Evolutionary conservation across 371 early-diverging fungal genomes (phyloP).

Genomic region (Neoconidiobolus thromboides): DNA sequence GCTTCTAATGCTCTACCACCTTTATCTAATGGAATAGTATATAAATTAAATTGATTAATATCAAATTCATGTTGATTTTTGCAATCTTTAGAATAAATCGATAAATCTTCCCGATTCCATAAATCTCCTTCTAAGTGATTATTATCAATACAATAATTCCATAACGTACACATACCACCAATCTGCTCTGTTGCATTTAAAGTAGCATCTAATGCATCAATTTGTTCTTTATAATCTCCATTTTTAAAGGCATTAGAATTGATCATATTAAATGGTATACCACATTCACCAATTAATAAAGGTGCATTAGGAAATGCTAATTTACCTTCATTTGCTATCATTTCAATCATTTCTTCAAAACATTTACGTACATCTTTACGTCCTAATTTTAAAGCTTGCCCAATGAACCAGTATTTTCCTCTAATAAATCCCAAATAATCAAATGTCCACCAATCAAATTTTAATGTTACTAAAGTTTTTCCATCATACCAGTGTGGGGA

Average conservation of each 20-base stretch:
- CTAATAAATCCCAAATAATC: conserved; percentile 42
- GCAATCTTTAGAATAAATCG: conserved; percentile 12
- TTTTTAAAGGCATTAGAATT: conserved; percentile 14
- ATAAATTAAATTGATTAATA: neutral
- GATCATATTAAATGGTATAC: conserved; percentile 54
- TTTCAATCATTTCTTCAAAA: conserved; percentile 32
- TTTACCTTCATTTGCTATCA: conserved; percentile 28
- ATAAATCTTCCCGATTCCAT: conserved; percentile 58
- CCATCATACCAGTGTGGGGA: conserved; percentile 65
- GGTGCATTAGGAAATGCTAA: conserved; percentile 24
- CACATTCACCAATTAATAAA: conserved; percentile 46
- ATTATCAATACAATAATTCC: conserved; percentile 48
- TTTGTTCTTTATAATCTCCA: conserved; percentile 27
- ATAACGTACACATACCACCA: conserved; percentile 35
- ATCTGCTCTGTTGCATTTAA: conserved; percentile 39
- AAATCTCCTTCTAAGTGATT: conserved; percentile 33
- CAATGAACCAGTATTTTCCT: conserved; percentile 31
- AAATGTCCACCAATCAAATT: conserved; percentile 40
- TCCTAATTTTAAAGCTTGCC: conserved; percentile 34
- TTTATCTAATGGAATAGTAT: neutral
- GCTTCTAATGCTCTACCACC: conserved; percentile 10
- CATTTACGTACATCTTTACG: conserved; percentile 32
- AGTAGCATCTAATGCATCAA: conserved; percentile 46
- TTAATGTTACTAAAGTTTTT: conserved; percentile 39
- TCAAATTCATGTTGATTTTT: neutral